Evolutionary conservation across 179 eudicot genomes (phyloP), one percentile per base, ranked within the genome.

Genomic region (Spergularia azorica): DNA sequence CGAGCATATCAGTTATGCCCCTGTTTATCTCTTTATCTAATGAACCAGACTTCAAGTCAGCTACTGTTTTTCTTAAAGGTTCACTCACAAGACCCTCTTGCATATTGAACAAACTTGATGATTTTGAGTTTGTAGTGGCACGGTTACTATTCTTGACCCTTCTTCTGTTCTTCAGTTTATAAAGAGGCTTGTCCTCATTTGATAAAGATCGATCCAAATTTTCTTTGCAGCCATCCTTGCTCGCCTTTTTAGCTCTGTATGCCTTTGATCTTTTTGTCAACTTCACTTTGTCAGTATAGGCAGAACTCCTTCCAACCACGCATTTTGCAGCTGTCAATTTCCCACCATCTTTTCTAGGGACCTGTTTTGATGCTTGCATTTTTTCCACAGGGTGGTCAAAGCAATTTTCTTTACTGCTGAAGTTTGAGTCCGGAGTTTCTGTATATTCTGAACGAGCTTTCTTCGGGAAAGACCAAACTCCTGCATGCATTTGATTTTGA

Each of bases 401-500:
- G 64, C 57, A 51, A 41, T 38, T 6, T 26, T 18, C 9, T 38
- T 15, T 46, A 21, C 32, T 64, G 64, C 52, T 71, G 18, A 52
- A n/a, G 59, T 52, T 39, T 50, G 60, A 41, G 73, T 43, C 11
- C 52, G 32, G 52, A 71, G 15, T 36, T 32, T 39, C 72, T 60
- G 66, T 67, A 50, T 72, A 54, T 38, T 64, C 51, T 52, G 80
- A 81, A 9, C 80, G 80, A 41, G 54, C 61, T 54, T 67, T 81
- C 71, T 43, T 81, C 10, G 77, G 80, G 57, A 72, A 77, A 60
- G 77, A 72, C 77, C 73, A 81, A 72, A 39, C 10, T 39, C 60
- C 71, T 7, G 55, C 26, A 58, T 46, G 41, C 48, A 18, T 20
- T 18, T 48, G 61, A 58, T 76, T 77, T 50, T 18, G 73, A 65